Evolutionary conservation across 768 basidiomycete genomes (phyloP).

Genomic region (Auricularia sp.): DNA sequence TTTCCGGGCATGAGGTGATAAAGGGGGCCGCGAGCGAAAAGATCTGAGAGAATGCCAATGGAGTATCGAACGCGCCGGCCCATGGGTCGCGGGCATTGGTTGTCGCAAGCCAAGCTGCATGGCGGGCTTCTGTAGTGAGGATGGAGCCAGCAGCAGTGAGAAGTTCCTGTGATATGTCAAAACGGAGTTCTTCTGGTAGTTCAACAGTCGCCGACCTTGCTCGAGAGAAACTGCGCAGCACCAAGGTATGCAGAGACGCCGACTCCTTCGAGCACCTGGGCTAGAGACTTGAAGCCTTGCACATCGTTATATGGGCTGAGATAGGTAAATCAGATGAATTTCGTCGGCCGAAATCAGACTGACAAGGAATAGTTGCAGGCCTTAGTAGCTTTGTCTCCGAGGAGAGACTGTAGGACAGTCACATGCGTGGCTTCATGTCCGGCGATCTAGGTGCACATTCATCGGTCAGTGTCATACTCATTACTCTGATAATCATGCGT

Average conservation of each 20-base stretch:
- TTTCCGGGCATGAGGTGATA: slow-evolving; percentile 41
- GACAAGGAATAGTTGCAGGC: slow-evolving; percentile 57
- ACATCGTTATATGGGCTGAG: slow-evolving; percentile 36
- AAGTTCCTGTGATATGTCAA: too few species aligned
- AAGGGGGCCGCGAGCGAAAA: slow-evolving; percentile 32
- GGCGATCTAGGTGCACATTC: slow-evolving; percentile 33
- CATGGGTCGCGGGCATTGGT: slow-evolving; percentile 39
- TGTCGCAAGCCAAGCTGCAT: slow-evolving; percentile 51
- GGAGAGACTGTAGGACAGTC: slow-evolving; percentile 33
- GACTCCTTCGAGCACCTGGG: slow-evolving; percentile 45
- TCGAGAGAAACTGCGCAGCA: slow-evolving; percentile 36
- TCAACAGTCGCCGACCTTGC: slow-evolving; percentile 7
- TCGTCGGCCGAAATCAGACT: slow-evolving; percentile 11
- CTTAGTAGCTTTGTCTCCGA: slow-evolving; percentile 35
- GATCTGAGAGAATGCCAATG: slow-evolving; percentile 22
- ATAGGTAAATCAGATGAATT: neutral
- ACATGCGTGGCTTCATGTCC: slow-evolving; percentile 50
- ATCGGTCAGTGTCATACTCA: slow-evolving; percentile 26
- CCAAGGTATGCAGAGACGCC: slow-evolving; percentile 47
- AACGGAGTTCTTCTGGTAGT: too few species aligned
- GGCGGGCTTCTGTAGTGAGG: slow-evolving; percentile 50
- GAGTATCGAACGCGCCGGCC: slow-evolving; percentile 49
- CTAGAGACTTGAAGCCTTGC: slow-evolving; percentile 37
- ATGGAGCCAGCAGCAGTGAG: slow-evolving; percentile 47
- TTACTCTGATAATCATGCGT: too few species aligned